phyloP scores from a whole-genome alignment of 495 filamentous ascomycete species.

The Penicillium riverlandense region DNA sequence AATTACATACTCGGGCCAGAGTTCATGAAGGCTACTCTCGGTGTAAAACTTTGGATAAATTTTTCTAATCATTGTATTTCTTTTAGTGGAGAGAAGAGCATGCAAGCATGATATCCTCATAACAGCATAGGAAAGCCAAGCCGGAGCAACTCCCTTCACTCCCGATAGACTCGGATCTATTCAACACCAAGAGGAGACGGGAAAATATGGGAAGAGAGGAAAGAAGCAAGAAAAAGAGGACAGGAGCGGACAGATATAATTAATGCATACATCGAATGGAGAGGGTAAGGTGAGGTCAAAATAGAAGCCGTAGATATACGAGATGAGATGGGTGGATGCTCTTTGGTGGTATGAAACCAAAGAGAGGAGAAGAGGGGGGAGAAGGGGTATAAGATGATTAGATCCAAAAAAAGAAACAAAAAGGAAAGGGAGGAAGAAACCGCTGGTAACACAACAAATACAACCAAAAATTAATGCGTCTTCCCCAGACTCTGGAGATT shows the following conservation, averaged over 20 bases:
- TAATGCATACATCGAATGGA: not conserved
- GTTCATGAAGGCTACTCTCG: no score
- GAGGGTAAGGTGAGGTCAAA: not conserved
- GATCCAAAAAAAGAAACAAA: not conserved
- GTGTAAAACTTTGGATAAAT: no score
- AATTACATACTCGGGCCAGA: no score
- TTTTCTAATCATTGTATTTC: no score
- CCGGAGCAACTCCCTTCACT: no score
- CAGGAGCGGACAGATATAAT: not conserved
- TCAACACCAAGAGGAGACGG: no score
- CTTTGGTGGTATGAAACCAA: not conserved
- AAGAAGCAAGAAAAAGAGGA: not conserved
- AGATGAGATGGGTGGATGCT: constrained; percentile 1
- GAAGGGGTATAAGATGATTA: not conserved
- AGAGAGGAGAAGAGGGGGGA: not conserved
- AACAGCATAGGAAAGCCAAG: no score
- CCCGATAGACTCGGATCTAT: no score
- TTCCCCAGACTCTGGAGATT: constrained; percentile 74
- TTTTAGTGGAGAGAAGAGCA: not conserved
- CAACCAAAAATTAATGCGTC: constrained; percentile 20
- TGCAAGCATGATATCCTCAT: not conserved
- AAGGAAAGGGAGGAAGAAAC: not conserved
- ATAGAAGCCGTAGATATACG: not conserved
- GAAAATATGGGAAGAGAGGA: not conserved
- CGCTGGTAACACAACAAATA: constrained; percentile 2